phyloP scores from a whole-genome alignment of 208 protist genomes.

The Hexamita inflata region DNA sequence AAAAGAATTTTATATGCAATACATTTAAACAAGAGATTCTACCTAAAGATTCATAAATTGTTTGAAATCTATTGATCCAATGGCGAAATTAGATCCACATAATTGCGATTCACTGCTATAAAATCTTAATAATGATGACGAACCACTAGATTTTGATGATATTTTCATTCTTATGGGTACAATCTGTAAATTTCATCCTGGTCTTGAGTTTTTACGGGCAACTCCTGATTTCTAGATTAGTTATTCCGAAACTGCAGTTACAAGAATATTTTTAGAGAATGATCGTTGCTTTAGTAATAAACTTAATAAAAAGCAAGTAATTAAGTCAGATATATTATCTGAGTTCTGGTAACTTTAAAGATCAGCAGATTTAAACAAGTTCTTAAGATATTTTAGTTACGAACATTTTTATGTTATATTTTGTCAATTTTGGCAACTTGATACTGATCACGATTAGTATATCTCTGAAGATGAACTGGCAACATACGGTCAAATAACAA shows the following conservation, averaged over 20 bases:
- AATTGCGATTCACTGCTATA: too few species aligned
- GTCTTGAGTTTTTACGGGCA: conserved; percentile 35
- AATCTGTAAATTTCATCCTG: conserved; percentile 36
- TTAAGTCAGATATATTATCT: neutral
- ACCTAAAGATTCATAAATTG: neutral
- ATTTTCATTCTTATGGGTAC: conserved; percentile 31
- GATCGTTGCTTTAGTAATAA: neutral
- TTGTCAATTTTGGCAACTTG: conserved; percentile 46
- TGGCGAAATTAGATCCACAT: neutral
- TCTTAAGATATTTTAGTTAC: conserved; percentile 37
- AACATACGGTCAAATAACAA: neutral
- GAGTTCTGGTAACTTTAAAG: conserved; percentile 28
- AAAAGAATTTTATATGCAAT: neutral
- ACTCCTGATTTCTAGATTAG: conserved; percentile 40
- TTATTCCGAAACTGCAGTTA: conserved; percentile 35
- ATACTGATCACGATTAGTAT: conserved; percentile 40
- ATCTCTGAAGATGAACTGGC: conserved; percentile 28
- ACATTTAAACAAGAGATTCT: neutral
- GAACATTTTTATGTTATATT: conserved; percentile 47
- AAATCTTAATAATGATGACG: too few species aligned
- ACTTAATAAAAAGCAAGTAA: neutral
- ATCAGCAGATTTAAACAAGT: conserved; percentile 35
- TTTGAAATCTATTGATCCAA: neutral
- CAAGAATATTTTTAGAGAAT: conserved; percentile 32
- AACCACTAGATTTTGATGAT: neutral